Base-by-base conservation (phyloP, 441 rosid species). In the Corymbia citriodora region DNA sequence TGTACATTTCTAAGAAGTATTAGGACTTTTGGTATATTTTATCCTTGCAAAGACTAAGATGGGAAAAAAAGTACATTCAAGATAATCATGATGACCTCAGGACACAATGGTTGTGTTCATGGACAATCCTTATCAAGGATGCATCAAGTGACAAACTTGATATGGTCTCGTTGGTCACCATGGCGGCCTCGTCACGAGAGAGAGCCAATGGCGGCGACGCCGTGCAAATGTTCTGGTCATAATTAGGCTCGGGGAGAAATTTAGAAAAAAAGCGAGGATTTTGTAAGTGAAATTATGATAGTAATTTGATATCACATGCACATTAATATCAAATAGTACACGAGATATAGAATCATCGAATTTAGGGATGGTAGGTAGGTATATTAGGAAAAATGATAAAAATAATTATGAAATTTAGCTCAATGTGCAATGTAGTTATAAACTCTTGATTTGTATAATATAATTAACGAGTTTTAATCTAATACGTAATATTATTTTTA, bases 401-500 rank as follows among this genome's bases (percentile, higher is more conserved):
- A 40, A 40, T 40, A 6, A 40, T 40, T 40, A 40, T 40, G 45
- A 40, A 40, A 40, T 40, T 40, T 40, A 40, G 45, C 6, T 40
- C 45, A 40, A 40, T 40, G 5, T 40, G 45, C 45, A 40, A 40
- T 40, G 45, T 40, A 40, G 45, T 40, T 40, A 40, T 40, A 40
- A 40, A 40, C 45, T 40, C 5, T 40, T 40, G 45, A 40, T 40
- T 40, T 40, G 45, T 40, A 40, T 40, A 57, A 57, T 4, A 2
- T 23, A 12, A 23, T 57, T 1, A 0, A 57, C 25, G 4, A 57
- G 10, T 0, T 57, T 23, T 57, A 8, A 0, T 57, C 1, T 57
- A 0, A 57, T 23, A 0, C 10, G 0, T 10, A 59, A 59, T 1
- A 1, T 59, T 23, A 23, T 23, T 0, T 0, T 59, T 23, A 0